Percentiles rank a stretch among this genome's conserved stretches.
These are phyloP conservation scores for Phialophora expanda DNA, from an alignment of 2,329 filamentous ascomycete genomes.

Conservation along the genomic window DNA sequence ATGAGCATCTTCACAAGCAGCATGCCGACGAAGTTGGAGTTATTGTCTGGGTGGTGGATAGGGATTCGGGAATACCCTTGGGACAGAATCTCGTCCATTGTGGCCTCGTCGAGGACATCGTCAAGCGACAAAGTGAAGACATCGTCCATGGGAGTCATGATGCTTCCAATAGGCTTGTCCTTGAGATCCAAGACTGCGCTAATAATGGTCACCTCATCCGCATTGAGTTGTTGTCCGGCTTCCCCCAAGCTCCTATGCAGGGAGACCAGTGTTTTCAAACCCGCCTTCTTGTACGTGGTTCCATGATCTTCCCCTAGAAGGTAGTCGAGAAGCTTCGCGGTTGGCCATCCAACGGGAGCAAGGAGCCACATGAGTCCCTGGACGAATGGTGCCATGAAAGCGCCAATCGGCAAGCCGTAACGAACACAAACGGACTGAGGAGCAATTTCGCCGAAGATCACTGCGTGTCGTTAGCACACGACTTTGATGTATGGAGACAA, in stretches of 20 bases:
- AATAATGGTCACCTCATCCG: conserved; percentile 98
- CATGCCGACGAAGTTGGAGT: conserved; percentile 93
- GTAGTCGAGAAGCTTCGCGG: conserved; percentile 91
- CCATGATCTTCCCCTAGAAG: conserved; percentile 93
- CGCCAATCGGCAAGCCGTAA: conserved; percentile 92
- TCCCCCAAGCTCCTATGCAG: conserved; percentile 90
- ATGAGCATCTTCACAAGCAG: conserved; percentile 98
- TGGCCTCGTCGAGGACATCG: conserved; percentile 86
- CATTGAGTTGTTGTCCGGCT: conserved; percentile 83
- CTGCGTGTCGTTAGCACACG: conserved; percentile 54
- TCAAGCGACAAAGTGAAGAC: conserved; percentile 98
- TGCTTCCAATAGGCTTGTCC: conserved; percentile 89
- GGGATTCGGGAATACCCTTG: conserved; percentile 96
- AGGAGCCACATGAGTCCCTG: conserved; percentile 89
- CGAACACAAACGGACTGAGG: conserved; percentile 96
- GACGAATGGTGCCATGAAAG: conserved; percentile 89
- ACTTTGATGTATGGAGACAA: conserved; percentile 14
- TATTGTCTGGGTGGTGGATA: conserved; percentile 84
- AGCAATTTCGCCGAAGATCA: conserved; percentile 96
- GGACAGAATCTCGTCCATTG: conserved; percentile 90
- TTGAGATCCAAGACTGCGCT: conserved; percentile 95
- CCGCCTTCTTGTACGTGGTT: conserved; percentile 97
- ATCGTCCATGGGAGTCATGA: conserved; percentile 99
- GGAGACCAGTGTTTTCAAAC: conserved; percentile 92
- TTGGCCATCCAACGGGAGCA: conserved; percentile 89